A percentile compares a stretch with the other conserved stretches of the same genome.
phyloP scores from a whole-genome alignment of 2,329 filamentous ascomycete genomes.

The Diaporthe humulicola region DNA sequence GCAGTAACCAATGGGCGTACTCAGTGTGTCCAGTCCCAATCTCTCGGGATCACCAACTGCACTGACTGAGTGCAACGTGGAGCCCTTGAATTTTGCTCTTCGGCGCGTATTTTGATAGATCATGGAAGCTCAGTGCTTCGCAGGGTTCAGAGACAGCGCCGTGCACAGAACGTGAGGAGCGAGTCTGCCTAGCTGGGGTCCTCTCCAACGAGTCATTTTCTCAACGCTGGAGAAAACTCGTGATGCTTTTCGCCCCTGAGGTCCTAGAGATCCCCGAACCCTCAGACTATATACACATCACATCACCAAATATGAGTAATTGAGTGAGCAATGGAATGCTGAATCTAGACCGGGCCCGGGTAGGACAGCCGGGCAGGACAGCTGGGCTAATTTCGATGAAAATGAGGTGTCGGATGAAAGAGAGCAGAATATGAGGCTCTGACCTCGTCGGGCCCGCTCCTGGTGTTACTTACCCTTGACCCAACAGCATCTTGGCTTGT shows the following conservation, averaged over 20 bases:
- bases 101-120: neutral
- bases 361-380: no score
- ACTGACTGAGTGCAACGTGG: neutral
- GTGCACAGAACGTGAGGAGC: neutral
- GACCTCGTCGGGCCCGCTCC: neutral
- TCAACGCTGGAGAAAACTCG: neutral
- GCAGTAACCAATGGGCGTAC: neutral
- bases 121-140: neutral
- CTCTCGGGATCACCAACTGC: neutral
- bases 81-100: neutral
- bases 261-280: neutral
- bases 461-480: neutral
- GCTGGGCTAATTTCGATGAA: neutral
- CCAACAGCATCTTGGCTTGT: neutral
- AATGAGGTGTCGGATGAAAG: neutral
- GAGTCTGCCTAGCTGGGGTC: neutral
- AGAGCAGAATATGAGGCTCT: neutral
- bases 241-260: neutral
- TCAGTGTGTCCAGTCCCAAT: neutral
- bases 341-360: no score
- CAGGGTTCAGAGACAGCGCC: neutral
- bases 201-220: neutral
- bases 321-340: neutral
- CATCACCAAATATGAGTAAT: neutral
- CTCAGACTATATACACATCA: neutral